Evolutionary conservation across 352 stramenopile genomes (phyloP), one percentile per base, ranked within the genome.

Genomic region (Pythium graminicola): DNA sequence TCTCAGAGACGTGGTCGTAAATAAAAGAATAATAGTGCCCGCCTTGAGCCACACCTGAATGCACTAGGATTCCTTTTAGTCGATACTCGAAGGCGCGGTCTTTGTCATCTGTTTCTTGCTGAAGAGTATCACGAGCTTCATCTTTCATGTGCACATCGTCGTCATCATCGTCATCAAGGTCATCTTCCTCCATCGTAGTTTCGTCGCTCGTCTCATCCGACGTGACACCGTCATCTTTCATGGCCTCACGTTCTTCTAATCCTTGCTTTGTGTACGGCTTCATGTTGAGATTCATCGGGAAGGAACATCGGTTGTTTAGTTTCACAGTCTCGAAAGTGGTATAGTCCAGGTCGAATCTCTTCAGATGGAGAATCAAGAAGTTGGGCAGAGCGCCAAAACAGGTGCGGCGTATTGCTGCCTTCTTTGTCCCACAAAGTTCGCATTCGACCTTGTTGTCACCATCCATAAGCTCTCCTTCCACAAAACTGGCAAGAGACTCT

Each of bases 261-360:
- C 95, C 97, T 57, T 95, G 81, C 33, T 98, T 95, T 2, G 96
- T 99, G 70, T 99, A 99, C 36, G 85, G 86, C 64, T 98, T 99
- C 87, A 99, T 97, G 57, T 99, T 98, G 27, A 99, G 69, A 35
- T 80, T 86, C 77, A 98, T 90, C n/a, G 93, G 95, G 70, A 99
- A 99, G 20, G 95, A 94, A 64, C 92, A 98, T 5, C 95, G 77
- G 57, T 97, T 98, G 69, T 99, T 99, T 29, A 99, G 71, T 65
- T 99, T 99, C 6, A 99, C 97, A 4, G 96, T 99, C 71, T 99
- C 96, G 54, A 99, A 99, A 11, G 96, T 99, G 41, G 83, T 98
- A 63, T 98, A 99, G 67, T 99, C 96, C 60, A 99, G 83, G 76
- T 99, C 97, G 63, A 99, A 99, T 40, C 97, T 85, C 74, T 99